A percentile compares a stretch with the other conserved stretches of the same genome.
phyloP scores from a whole-genome alignment of 1,139 yeast species.

The Geotrichum reessii region DNA sequence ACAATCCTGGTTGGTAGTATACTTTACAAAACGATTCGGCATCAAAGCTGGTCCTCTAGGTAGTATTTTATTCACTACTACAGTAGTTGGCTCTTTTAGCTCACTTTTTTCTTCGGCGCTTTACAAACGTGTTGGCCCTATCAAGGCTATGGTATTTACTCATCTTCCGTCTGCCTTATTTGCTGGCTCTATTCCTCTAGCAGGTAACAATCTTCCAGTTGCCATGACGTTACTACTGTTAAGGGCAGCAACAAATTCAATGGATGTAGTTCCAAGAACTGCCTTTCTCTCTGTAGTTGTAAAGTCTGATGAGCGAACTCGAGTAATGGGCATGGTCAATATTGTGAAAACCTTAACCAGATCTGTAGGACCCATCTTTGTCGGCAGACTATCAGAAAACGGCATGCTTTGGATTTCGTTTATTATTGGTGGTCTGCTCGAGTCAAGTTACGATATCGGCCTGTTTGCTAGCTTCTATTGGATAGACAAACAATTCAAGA shows the following conservation, averaged over 20 bases:
- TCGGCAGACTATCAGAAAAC: constrained; percentile 63
- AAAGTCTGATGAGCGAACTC: constrained; percentile 56
- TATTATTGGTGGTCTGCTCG: constrained; percentile 57
- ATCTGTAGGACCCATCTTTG: constrained; percentile 71
- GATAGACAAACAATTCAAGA: constrained; percentile 13
- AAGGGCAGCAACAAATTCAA: constrained; percentile 56
- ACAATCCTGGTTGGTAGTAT: constrained; percentile 80
- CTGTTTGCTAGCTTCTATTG: constrained; percentile 23
- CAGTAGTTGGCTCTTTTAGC: constrained; percentile 54
- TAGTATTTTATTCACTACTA: constrained; percentile 54
- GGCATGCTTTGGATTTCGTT: constrained; percentile 55
- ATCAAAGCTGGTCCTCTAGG: constrained; percentile 39
- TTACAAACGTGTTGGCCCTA: constrained; percentile 68
- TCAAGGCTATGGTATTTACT: constrained; percentile 65
- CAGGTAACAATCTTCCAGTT: constrained; percentile 19
- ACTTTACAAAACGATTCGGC: constrained; percentile 43
- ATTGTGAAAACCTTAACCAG: constrained; percentile 81
- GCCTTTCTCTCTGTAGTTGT: constrained; percentile 66
- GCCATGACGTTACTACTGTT: constrained; percentile 42
- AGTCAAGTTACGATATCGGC: constrained; percentile 33
- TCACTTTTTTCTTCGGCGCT: constrained; percentile 67
- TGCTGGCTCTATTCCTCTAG: constrained; percentile 51
- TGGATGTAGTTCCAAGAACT: constrained; percentile 92
- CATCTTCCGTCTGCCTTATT: constrained; percentile 75
- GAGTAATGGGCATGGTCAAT: constrained; percentile 79